Base-by-base conservation (phyloP, 2,329 filamentous ascomycete genomes). In the Ceratocystis papillata region DNA sequence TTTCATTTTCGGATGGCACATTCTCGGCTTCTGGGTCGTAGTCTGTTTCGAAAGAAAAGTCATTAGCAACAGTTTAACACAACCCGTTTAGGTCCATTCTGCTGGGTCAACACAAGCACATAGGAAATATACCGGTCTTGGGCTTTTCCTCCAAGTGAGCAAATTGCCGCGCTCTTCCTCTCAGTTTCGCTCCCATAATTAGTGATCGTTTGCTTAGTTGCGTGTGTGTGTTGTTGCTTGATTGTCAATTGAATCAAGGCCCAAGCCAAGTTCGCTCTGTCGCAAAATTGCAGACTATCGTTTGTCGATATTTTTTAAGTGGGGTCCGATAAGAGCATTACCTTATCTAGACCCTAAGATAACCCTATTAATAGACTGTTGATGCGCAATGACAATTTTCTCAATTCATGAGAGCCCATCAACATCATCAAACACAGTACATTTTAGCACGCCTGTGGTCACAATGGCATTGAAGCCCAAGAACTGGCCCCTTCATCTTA, bases 11-110 rank as follows among this genome's bases (percentile, higher is more conserved):
- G 65, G 82, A 81, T 66, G 80, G 81, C 17, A 80, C 80, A 20
- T 77, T 78, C 68, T 85, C 83, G 70, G 83, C 84, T 77, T 95
- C 90, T 0, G 89, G 89, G 73, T 96, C 90, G 72, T 88, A 87
- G 73, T 95, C 90, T 93, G 44, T 20, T 48, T 22, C 28, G 62
- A 30, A 3, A 55, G 17, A 33, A 30, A 46, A 6, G 5, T 22
- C 17, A 41, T 37, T 62, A 62, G 66, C n/a, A 22, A 41, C 17
- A n/a, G 25, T 28, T 12, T 45, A 28, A 28, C 7, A 22, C 25
- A 22, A 7, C n/a, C 20, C 22, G 37, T n/a, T 41, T 41, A 41
- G 37, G 37, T 4, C 10, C 37, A 12, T 41, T 41, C n/a, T 15
- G 30, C 28, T 3, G 28, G 28, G 15, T 30, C 25, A 61, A 48